These are phyloP conservation scores for Hypoxylon lienhwacheense DNA, from an alignment of 495 filamentous ascomycete genomes.

Conservation along the genomic window DNA sequence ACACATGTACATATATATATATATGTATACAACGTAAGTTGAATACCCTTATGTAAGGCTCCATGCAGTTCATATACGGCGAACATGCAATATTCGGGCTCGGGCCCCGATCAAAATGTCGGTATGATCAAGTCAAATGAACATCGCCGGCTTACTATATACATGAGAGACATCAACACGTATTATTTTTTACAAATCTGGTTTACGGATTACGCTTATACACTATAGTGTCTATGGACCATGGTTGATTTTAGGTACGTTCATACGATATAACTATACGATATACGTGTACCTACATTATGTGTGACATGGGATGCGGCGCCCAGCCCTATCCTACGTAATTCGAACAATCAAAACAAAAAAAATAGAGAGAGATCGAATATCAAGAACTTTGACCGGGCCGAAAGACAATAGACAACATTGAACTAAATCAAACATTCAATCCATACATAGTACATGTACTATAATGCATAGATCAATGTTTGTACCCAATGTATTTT, in stretches of 20 bases:
- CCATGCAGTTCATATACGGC: neutral
- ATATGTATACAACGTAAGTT: neutral
- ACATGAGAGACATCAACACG: neutral
- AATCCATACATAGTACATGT: no score
- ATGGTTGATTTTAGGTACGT: neutral
- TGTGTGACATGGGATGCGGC: neutral
- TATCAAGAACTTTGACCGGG: constrained; percentile 23
- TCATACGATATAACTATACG: neutral
- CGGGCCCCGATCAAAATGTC: no score
- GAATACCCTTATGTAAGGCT: neutral
- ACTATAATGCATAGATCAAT: no score
- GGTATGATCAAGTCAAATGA: no score
- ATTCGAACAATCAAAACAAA: constrained; percentile 23
- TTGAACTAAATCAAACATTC: no score
- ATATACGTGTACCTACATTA: neutral
- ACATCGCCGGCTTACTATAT: constrained; percentile 23
- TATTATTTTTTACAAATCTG: neutral
- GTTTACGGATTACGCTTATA: neutral
- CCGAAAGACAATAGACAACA: constrained; percentile 29
- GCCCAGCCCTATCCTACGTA: constrained; percentile 32
- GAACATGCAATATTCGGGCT: neutral
- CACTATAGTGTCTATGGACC: no score
- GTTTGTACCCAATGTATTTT: no score
- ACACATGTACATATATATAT: neutral
- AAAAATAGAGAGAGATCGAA: neutral